These are phyloP conservation scores for Vigna angularis DNA, from an alignment of 306 rosid species.

Conservation along the genomic window DNA sequence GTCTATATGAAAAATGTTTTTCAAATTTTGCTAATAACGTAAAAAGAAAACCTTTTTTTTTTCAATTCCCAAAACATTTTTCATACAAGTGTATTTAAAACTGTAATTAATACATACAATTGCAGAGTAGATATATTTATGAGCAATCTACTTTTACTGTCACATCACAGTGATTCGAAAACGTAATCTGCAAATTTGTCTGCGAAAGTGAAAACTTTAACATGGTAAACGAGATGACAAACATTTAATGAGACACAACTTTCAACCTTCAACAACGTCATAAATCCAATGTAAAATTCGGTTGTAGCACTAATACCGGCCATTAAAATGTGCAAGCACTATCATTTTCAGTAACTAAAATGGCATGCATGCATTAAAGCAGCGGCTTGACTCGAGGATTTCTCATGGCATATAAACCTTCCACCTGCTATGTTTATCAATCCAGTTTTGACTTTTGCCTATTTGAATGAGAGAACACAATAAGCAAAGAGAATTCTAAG, in stretches of 20 bases:
- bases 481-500: neutral
- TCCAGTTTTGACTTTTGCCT: neutral
- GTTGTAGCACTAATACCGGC: neutral
- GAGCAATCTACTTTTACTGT: too few species aligned
- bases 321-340: neutral
- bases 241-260: neutral
- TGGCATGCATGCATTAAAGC: neutral
- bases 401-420: neutral
- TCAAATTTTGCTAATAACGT: too few species aligned
- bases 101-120: too few species aligned
- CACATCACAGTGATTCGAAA: too few species aligned
- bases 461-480: neutral
- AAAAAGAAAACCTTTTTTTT: too few species aligned
- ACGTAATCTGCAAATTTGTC: too few species aligned
- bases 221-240: neutral
- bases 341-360: neutral
- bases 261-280: conserved; percentile 5
- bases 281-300: neutral
- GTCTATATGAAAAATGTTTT: too few species aligned
- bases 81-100: too few species aligned
- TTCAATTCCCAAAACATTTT: too few species aligned
- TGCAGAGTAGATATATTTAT: too few species aligned
- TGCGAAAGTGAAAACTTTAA: too few species aligned
- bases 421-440: neutral
- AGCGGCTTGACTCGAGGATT: neutral